Evolutionary conservation across 805 yeast genomes (phyloP), one percentile per base, ranked within the genome.

Genomic region (Kluyveromyces aestuarii): DNA sequence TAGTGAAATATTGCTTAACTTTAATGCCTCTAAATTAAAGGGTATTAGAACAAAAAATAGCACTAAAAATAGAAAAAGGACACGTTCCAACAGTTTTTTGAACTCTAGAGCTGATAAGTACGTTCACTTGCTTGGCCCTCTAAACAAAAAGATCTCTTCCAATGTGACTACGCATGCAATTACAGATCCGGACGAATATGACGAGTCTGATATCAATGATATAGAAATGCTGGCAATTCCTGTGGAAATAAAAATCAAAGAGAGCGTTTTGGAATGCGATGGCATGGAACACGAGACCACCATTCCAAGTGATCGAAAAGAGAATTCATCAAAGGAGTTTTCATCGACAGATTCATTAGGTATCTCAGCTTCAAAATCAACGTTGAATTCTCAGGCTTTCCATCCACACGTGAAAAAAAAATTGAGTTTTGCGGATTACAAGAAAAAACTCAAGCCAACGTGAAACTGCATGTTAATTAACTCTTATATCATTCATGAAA

Each of bases 341-440:
- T 3, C 40, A 10, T 16, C 18, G 4, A 10, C n/a, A 36, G 18
- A 18, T 36, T 27, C 35, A 11, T 7, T 19, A 19, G 2, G 17
- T 21, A 18, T 37, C 9, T 8, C 27, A 4, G 37, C 33, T 6
- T 11, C 33, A n/a, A 27, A 10, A 13, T 11, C 44, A 11, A 6
- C 42, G 6, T 13, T 38, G 11, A 14, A 42, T 14, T 5, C 37
- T 37, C 8, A 41, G 35, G 45, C 44, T 33, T 7, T 46, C 30
- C 48, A 19, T 36, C 35, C 35, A 27, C 40, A 47, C 14, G 19
- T 50, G 16, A 66, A 65, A 47, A 66, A 66, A 49, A 66, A 66
- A 41, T 48, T 66, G 44, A 61, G 67, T 45, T 65, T 66, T 52
- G 70, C 70, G n/a, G 70, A 66, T 47, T 66, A 66, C 44, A 62